These are phyloP conservation scores for Ogataea salicorniae DNA, from an alignment of 805 yeast species.

Conservation along the genomic window DNA sequence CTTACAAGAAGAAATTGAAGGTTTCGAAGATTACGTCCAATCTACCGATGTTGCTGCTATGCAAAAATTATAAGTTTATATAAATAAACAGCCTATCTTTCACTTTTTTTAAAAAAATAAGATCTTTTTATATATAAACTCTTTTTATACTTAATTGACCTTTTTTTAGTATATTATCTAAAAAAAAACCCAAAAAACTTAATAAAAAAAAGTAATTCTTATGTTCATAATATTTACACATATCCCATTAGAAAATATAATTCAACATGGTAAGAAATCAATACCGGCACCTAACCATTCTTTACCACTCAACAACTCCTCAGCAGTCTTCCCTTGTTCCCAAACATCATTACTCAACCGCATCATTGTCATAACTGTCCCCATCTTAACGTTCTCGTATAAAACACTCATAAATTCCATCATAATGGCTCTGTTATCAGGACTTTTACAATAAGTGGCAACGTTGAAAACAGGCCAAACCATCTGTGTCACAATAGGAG, in stretches of 20 bases:
- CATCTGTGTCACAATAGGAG: constrained; percentile 54
- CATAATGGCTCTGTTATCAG: constrained; percentile 28
- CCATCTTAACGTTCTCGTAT: constrained; percentile 48
- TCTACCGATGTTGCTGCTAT: constrained; percentile 98
- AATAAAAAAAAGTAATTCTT: neutral
- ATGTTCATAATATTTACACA: neutral
- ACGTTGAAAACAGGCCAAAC: constrained; percentile 57
- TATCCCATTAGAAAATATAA: neutral
- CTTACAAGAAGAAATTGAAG: constrained; percentile 71
- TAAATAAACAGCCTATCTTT: neutral
- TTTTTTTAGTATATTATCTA: neutral
- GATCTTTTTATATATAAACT: neutral
- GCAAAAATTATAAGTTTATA: constrained; percentile 75
- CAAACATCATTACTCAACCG: constrained; percentile 42
- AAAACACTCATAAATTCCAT: constrained; percentile 35
- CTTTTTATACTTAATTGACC: neutral
- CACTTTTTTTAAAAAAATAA: neutral
- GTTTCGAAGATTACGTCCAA: constrained; percentile 98
- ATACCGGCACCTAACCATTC: constrained; percentile 48
- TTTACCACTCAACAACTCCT: constrained; percentile 36
- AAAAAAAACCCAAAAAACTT: neutral
- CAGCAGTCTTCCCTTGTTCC: constrained; percentile 39
- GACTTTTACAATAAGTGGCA: constrained; percentile 38
- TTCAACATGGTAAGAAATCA: constrained; percentile 41
- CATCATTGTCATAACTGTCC: constrained; percentile 41